phyloP scores from a whole-genome alignment of 306 rosid genomes.

The Canavalia ensiformis region DNA sequence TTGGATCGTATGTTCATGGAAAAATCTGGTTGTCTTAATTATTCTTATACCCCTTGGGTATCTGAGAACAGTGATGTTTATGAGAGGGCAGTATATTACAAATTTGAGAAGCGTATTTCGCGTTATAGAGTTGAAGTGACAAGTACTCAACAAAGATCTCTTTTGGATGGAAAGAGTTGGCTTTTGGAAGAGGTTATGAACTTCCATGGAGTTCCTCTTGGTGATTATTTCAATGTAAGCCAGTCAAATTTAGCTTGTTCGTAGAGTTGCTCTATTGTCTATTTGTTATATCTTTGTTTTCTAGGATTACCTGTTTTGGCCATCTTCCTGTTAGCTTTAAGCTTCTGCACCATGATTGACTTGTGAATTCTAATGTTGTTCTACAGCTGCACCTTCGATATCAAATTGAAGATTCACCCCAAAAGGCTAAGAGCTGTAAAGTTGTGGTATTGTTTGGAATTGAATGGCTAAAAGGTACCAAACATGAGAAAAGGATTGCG shows the following conservation, averaged over 20 bases:
- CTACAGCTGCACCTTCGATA: constrained; percentile 84
- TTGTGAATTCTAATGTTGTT: constrained; percentile 46
- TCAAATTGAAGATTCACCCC: constrained; percentile 76
- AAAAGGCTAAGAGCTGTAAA: constrained; percentile 64
- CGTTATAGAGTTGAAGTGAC: constrained; percentile 85
- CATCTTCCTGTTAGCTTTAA: constrained; percentile 2
- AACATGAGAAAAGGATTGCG: constrained; percentile 77
- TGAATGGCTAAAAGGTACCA: constrained; percentile 91
- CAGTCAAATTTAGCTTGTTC: constrained; percentile 42
- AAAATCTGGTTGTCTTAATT: constrained; percentile 78
- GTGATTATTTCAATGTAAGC: constrained; percentile 85
- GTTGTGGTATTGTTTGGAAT: constrained; percentile 76
- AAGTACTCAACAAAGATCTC: constrained; percentile 75
- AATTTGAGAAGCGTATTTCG: constrained; percentile 74
- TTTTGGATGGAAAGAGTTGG: constrained; percentile 74
- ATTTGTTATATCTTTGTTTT: constrained; percentile 23
- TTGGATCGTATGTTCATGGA: constrained; percentile 85
- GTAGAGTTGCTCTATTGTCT: constrained; percentile 7
- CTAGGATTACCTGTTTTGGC: neutral
- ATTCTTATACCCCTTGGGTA: constrained; percentile 91
- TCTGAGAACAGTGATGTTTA: constrained; percentile 69
- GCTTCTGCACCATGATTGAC: constrained; percentile 36
- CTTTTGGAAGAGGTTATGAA: constrained; percentile 88
- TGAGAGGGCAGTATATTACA: constrained; percentile 85
- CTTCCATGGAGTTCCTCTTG: constrained; percentile 87